Conservation (phyloP, 495 filamentous ascomycete genomes). For the Mytilinidion resinicola region DNA sequence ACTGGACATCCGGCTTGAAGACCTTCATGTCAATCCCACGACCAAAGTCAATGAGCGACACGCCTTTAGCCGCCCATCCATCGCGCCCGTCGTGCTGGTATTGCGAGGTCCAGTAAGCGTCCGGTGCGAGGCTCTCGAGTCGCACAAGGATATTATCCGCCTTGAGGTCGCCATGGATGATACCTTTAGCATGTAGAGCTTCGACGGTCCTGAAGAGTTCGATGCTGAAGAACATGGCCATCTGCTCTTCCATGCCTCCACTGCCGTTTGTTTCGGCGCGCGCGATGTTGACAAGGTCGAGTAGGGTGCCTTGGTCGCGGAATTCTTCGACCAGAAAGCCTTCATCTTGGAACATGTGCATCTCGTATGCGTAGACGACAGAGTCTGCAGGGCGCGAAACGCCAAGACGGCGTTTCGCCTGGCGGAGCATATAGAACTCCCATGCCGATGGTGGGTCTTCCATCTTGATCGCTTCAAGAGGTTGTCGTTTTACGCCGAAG, state of each 20-base stretch:
- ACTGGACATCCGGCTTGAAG: conserved; percentile 71
- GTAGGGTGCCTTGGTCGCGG: conserved; percentile 81
- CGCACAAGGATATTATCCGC: conserved; percentile 91
- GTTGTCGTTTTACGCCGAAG: conserved; percentile 44
- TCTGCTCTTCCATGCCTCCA: conserved; percentile 73
- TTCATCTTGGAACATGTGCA: conserved; percentile 84
- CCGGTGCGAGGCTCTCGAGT: conserved; percentile 50
- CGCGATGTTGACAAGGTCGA: conserved; percentile 86
- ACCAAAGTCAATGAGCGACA: conserved; percentile 90
- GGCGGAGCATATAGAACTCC: conserved; percentile 95
- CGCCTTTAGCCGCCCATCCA: conserved; percentile 75
- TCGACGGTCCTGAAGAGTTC: conserved; percentile 90
- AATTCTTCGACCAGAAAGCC: conserved; percentile 82
- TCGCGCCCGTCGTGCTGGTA: conserved; percentile 65
- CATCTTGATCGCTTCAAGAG: conserved; percentile 84
- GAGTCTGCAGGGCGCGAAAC: conserved; percentile 63
- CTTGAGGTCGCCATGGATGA: conserved; percentile 93
- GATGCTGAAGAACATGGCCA: conserved; percentile 91
- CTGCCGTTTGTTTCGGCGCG: conserved; percentile 54
- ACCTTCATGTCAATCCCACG: conserved; percentile 87
- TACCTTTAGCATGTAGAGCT: conserved; percentile 67
- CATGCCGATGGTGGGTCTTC: conserved; percentile 82
- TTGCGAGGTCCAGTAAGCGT: conserved; percentile 46
- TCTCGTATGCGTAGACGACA: conserved; percentile 72
- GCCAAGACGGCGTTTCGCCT: conserved; percentile 66